Percentiles rank a stretch among this genome's conserved stretches.
phyloP scores from a whole-genome alignment of 2,329 filamentous ascomycete species.

The Penicillium sp. region DNA sequence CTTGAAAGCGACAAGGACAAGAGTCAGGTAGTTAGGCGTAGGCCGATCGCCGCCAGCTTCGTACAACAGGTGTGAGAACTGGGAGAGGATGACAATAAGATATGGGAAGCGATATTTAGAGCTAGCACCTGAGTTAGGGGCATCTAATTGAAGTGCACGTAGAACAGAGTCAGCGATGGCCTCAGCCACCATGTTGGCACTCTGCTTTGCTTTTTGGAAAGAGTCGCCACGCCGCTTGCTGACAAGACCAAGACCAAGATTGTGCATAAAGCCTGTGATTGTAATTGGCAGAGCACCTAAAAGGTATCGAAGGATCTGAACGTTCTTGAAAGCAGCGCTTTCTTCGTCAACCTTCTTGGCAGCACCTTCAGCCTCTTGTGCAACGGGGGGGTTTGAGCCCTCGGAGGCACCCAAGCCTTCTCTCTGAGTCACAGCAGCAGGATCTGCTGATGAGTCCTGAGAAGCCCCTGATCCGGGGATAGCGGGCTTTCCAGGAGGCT shows the following conservation, averaged over 20 bases:
- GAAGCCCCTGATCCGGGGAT: slow-evolving; percentile 26
- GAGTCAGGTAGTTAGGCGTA: slow-evolving; percentile 57
- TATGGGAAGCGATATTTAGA: slow-evolving; percentile 70
- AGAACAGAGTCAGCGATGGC: slow-evolving; percentile 71
- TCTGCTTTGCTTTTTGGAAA: slow-evolving; percentile 62
- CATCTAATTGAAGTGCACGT: slow-evolving; percentile 60
- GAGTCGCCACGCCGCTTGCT: slow-evolving; percentile 70
- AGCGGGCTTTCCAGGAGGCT: slow-evolving; percentile 45
- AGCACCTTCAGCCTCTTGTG: slow-evolving; percentile 18
- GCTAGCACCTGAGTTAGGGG: slow-evolving; percentile 49
- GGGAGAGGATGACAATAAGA: slow-evolving; percentile 77
- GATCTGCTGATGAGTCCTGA: slow-evolving; percentile 19
- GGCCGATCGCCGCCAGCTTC: slow-evolving; percentile 58
- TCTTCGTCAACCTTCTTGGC: slow-evolving; percentile 28
- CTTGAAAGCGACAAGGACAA: slow-evolving; percentile 85
- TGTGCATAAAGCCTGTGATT: slow-evolving; percentile 83
- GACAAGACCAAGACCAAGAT: slow-evolving; percentile 77
- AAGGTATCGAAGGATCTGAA: slow-evolving; percentile 71
- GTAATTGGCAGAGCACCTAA: slow-evolving; percentile 75
- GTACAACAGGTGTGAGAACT: slow-evolving; percentile 74
- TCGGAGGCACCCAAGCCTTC: slow-evolving; percentile 23
- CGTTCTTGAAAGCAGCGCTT: slow-evolving; percentile 66
- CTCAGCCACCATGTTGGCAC: slow-evolving; percentile 61
- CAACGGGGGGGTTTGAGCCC: slow-evolving; percentile 15
- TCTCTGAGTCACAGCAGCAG: slow-evolving; percentile 28